Evolutionary conservation across 2,329 filamentous ascomycete genomes (phyloP).

Genomic region (Cytospora mali): DNA sequence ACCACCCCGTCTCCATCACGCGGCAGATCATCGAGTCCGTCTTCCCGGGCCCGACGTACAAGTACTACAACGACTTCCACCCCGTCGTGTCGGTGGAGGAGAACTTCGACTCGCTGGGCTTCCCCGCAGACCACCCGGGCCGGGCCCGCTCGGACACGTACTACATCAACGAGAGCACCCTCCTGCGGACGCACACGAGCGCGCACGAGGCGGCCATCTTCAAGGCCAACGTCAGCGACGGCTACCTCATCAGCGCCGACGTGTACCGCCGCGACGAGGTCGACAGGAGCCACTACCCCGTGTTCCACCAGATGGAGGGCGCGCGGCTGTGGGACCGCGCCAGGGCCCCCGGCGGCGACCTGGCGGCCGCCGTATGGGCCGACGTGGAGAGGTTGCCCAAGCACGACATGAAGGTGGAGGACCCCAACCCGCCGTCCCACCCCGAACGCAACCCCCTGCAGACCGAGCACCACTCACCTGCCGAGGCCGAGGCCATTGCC

Average conservation of each 20-base stretch:
- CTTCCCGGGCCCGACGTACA: constrained; percentile 74
- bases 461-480: constrained; percentile 65
- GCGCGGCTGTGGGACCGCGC: constrained; percentile 83
- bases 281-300: constrained; percentile 91
- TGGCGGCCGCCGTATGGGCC: constrained; percentile 67
- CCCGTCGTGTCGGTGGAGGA: constrained; percentile 83
- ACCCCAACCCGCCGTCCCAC: constrained; percentile 79
- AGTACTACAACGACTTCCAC: constrained; percentile 75
- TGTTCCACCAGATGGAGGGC: constrained; percentile 99
- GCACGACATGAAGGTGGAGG: constrained; percentile 77
- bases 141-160: constrained; percentile 90
- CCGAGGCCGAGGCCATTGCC: constrained; percentile 80
- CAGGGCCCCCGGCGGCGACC: constrained; percentile 57
- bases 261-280: constrained; percentile 95
- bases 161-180: constrained; percentile 82
- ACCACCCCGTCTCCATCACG: constrained; percentile 90
- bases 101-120: constrained; percentile 97
- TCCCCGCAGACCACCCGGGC: constrained; percentile 84
- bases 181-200: constrained; percentile 91
- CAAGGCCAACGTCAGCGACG: constrained; percentile 69
- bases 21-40: constrained; percentile 88
- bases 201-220: constrained; percentile 89
- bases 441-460: constrained; percentile 83
- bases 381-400: constrained; percentile 73
- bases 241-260: constrained; percentile 90